Evolutionary conservation across 805 yeast species (phyloP), one percentile per base, ranked within the genome.

Genomic region (Komagataella pastoris): DNA sequence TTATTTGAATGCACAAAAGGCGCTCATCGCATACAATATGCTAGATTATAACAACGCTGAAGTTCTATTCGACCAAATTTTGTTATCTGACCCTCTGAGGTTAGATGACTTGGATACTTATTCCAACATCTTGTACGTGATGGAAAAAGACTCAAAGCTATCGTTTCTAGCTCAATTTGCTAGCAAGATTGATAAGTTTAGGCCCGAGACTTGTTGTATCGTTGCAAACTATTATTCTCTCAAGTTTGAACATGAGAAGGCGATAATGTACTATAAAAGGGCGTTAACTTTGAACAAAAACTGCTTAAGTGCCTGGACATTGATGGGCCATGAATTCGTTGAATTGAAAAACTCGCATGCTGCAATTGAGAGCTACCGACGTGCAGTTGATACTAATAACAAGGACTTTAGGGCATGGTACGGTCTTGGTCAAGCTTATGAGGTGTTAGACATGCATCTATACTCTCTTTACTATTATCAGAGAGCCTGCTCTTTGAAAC

Each of bases 251-350:
- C 99, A 93, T 66, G 97, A 89, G 64, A 87, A 86, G 66, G 95
- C 99, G 0, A 88, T 93, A 54, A 80, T 85, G 80, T 89, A 88
- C 66, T 93, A 90, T 62, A 84, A 88, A 58, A 75, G 98, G 52
- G 99, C 99, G 0, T 70, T 93, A 44, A 79, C 87, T 0, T 71
- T 93, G 54, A 86, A 89, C 62, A 79, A 85, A 54, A 80, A 80
- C 57, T 88, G 95, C 58, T 70, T 89, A 17, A 80, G 88, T 55
- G 97, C 98, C 0, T 93, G 98, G 98, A 93, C 98, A 0, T 72
- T 93, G 53, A 89, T 93, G 97, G 99, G 99, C 8, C 99, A 93
- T 66, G 99, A 93, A 68, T 93, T 88, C 69, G 95, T 93, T 14
- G 99, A 93, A 64, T 74, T 93, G 59, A 90, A 91, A 61, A 93